Base-by-base conservation (phyloP, 2,329 filamentous ascomycete species). In the Hypoxylon sp. region DNA sequence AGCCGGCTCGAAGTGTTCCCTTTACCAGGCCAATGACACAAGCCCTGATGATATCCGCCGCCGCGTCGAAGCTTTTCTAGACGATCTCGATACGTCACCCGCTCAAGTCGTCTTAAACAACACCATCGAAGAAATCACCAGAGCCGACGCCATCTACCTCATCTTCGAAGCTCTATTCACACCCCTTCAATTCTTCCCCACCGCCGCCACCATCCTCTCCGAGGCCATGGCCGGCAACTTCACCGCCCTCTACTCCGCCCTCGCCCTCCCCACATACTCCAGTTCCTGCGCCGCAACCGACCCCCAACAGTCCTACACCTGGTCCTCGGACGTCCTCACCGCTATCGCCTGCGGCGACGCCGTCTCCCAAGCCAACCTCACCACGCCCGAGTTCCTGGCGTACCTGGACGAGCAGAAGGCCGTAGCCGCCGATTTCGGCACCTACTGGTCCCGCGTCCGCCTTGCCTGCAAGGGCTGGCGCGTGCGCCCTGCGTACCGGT, bases 401-500 rank as follows among this genome's bases (percentile, higher is more conserved):
- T 63, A 43, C 65, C 1, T 80, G 81, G 65, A 57, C 5, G 48
- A 63, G 13, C 74, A 81, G 19, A 52, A 69, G 5, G 34, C 53
- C 6, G 70, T 75, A 46, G 80, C 80, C 0, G 66, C 72, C 3
- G 70, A 78, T 17, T 73, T 80, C 10, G 81, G 78, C 17, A 65
- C 75, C 0, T 38, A 43, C 41, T 82, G 80, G 81, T 63, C 79
- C 13, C 49, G n/a, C 3, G 72, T 82, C 49, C 80, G 80, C 1
- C 68, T 84, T 6, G 63, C 73, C 5, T 86, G 84, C 75, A 72
- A 76, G 0, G 78, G 79, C 3, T 80, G 83, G 75, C 68, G 34
- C 0, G 72, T 81, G 25, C 75, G 77, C 1, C 76, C 83, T 5
- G 78, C 76, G 62, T 83, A 80, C 78, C 72, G 77, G n/a, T 85